A percentile compares a stretch with the other conserved stretches of the same genome.
phyloP scores from a whole-genome alignment of 2,329 filamentous ascomycete species.

The Tympanopsis confertula region DNA sequence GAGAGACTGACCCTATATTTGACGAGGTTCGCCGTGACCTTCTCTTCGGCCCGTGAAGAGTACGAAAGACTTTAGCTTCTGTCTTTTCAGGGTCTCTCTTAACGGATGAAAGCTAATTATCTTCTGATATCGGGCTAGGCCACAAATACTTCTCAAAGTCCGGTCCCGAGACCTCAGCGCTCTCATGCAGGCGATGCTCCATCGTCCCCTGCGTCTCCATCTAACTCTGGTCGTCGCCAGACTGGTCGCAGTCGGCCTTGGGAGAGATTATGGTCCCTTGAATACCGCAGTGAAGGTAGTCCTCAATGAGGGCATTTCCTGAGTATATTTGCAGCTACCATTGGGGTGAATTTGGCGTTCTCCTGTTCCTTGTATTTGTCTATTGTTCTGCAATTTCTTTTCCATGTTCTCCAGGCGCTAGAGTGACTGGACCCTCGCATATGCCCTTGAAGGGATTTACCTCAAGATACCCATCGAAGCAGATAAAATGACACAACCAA shows the following conservation, averaged over 20 bases:
- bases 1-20: background rate
- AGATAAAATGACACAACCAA: too few relatives aligned
- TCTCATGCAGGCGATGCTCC: background rate
- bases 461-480: too few relatives aligned
- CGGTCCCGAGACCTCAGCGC: background rate
- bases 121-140: background rate
- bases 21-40: constrained; percentile 1
- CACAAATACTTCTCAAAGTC: background rate
- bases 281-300: background rate
- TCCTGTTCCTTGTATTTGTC: too few relatives aligned
- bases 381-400: too few relatives aligned
- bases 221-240: background rate
- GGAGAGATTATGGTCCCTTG: background rate
- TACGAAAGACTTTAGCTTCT: background rate
- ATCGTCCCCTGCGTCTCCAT: background rate
- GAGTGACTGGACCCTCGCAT: too few relatives aligned
- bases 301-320: background rate
- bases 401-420: too few relatives aligned
- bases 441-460: too few relatives aligned
- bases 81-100: background rate
- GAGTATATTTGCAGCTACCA: background rate
- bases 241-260: background rate
- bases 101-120: background rate
- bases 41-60: background rate
- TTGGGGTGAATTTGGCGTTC: too few relatives aligned